Evolutionary conservation across 306 rosid species (phyloP).

Genomic region (Casuarina cunninghamiana): DNA sequence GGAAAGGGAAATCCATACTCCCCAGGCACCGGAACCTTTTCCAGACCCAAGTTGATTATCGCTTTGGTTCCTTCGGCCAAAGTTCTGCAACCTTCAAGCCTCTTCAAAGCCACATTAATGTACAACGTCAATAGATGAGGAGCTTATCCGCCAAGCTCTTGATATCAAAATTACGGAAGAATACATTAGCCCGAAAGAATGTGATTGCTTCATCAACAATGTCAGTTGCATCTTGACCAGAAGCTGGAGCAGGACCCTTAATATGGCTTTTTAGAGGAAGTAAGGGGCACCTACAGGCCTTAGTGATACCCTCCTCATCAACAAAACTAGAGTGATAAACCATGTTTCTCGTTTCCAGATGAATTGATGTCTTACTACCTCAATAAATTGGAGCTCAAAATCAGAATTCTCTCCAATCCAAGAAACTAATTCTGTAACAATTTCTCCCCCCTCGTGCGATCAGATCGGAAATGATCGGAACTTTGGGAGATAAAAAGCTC

Average conservation of each 20-base stretch:
- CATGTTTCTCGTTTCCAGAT: slow-evolving; percentile 33
- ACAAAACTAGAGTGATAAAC: slow-evolving; percentile 93
- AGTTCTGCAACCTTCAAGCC: slow-evolving; percentile 96
- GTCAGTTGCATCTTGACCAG: slow-evolving; percentile 72
- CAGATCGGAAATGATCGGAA: background rate
- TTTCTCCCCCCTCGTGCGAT: background rate
- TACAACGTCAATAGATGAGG: slow-evolving; percentile 85
- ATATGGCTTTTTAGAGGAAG: slow-evolving; percentile 95
- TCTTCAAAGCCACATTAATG: slow-evolving; percentile 88
- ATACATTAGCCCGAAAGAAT: slow-evolving; percentile 94
- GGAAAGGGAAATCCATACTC: slow-evolving; percentile 89
- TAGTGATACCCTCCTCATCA: slow-evolving; percentile 68
- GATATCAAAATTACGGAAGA: slow-evolving; percentile 93
- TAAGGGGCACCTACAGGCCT: slow-evolving; percentile 92
- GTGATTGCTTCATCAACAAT: slow-evolving; percentile 95
- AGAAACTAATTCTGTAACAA: slow-evolving; percentile 10
- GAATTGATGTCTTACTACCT: background rate
- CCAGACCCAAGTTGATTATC: slow-evolving; percentile 85
- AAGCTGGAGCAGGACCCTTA: slow-evolving; percentile 78
- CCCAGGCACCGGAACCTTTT: slow-evolving; percentile 92
- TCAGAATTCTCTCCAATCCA: slow-evolving; percentile 14
- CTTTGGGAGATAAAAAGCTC: background rate
- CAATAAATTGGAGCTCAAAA: slow-evolving; percentile 6
- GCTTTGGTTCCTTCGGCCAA: slow-evolving; percentile 97
- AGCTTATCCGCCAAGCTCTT: slow-evolving; percentile 95